Evolutionary conservation across 2,329 filamentous ascomycete genomes (phyloP).

Genomic region (Cytospora schulzeri): DNA sequence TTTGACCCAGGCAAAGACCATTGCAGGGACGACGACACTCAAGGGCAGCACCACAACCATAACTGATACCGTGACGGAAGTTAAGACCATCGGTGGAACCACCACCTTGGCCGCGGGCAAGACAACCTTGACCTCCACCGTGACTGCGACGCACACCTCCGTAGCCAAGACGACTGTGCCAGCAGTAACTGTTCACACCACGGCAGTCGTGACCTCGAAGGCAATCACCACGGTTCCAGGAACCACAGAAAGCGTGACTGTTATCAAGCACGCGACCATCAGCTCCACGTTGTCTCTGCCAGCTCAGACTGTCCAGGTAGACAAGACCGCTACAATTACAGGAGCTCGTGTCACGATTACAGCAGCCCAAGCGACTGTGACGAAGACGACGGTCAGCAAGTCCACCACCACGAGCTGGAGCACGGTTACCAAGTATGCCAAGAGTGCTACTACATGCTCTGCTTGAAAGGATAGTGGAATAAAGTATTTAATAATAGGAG

Average conservation of each 20-base stretch:
- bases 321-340: background rate
- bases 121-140: background rate
- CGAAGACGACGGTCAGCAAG: conserved; percentile 14
- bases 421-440: background rate
- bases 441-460: background rate
- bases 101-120: background rate
- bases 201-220: conserved; percentile 1
- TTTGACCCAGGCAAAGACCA: background rate
- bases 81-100: background rate
- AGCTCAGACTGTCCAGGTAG: conserved; percentile 7
- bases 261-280: background rate
- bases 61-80: background rate
- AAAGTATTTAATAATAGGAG: too few species aligned
- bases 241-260: background rate
- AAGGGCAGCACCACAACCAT: background rate
- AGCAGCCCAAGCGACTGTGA: conserved; percentile 13
- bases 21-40: background rate
- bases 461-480: background rate
- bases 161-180: conserved; percentile 17
- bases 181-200: background rate
- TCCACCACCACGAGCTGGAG: background rate
- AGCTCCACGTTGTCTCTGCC: conserved; percentile 6
- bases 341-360: conserved; percentile 3
- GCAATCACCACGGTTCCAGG: conserved; percentile 4
- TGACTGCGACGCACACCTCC: conserved; percentile 6